These are phyloP conservation scores for Fusarium siculi DNA, from an alignment of 2,329 filamentous ascomycete genomes.

Conservation along the genomic window DNA sequence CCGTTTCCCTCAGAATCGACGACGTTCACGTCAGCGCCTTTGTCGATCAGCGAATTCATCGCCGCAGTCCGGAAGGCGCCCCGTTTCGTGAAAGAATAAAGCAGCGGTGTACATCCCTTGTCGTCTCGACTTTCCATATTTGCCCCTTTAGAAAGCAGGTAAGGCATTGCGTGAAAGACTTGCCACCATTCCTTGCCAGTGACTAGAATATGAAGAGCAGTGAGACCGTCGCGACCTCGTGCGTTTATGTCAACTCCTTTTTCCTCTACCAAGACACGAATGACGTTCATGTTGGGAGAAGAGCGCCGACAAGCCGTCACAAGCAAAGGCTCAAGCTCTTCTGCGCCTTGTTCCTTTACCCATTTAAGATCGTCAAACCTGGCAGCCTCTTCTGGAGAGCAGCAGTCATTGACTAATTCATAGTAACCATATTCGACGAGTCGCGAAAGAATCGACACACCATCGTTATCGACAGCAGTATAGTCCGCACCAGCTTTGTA, in stretches of 20 bases:
- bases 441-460: not conserved
- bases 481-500: constrained; percentile 24
- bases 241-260: constrained; percentile 17
- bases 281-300: constrained; percentile 30
- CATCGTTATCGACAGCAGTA: not conserved
- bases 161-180: constrained; percentile 25
- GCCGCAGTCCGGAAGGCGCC: not conserved
- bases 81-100: not conserved
- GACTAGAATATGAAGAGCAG: constrained; percentile 23
- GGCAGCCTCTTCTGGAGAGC: constrained; percentile 3
- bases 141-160: constrained; percentile 33
- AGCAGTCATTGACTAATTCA: constrained; percentile 25
- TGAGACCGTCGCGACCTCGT: not conserved
- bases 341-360: not conserved
- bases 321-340: not conserved
- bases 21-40: constrained; percentile 25
- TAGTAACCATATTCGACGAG: constrained; percentile 19
- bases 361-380: constrained; percentile 2
- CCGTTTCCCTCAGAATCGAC: not conserved
- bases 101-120: constrained; percentile 15
- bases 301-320: constrained; percentile 9
- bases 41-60: not conserved
- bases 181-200: constrained; percentile 26
- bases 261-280: constrained; percentile 30
- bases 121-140: constrained; percentile 13